Conservation (phyloP, 495 filamentous ascomycete species). For the Darksidea phi region DNA sequence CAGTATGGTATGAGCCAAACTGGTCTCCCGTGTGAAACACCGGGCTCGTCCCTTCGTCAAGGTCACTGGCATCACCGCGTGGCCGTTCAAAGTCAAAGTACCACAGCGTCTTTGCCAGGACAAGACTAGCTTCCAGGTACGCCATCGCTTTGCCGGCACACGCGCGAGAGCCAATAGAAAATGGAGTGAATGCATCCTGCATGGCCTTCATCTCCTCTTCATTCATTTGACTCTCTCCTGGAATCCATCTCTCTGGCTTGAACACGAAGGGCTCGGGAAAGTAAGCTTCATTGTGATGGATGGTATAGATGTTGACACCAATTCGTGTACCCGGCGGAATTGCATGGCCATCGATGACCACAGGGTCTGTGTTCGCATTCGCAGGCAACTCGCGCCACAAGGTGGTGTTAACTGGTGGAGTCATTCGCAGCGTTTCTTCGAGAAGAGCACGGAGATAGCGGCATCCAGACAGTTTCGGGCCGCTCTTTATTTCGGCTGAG, state of each 20-base stretch:
- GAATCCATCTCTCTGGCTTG: constrained; percentile 58
- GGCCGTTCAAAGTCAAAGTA: constrained; percentile 7
- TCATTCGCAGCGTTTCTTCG: constrained; percentile 21
- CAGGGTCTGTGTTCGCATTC: constrained; percentile 36
- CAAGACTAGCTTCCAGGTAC: constrained; percentile 25
- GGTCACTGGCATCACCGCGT: no score
- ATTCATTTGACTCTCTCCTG: neutral
- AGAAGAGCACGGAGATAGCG: constrained; percentile 17
- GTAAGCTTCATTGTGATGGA: constrained; percentile 10
- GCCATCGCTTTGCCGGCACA: constrained; percentile 33
- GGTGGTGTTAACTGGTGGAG: neutral
- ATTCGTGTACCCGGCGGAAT: constrained; percentile 10
- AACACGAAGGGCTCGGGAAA: constrained; percentile 41
- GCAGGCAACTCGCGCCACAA: neutral
- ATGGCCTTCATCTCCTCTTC: neutral
- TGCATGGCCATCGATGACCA: constrained; percentile 30
- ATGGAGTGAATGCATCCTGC: constrained; percentile 20
- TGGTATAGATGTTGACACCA: neutral
- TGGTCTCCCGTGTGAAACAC: no score
- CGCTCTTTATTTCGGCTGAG: neutral
- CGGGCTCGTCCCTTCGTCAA: no score
- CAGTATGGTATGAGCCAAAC: no score
- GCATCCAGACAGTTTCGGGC: neutral
- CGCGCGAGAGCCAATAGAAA: constrained; percentile 16
- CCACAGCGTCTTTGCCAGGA: constrained; percentile 20